Base-by-base conservation (phyloP, 2,329 filamentous ascomycete genomes). In the Aureobasidium leucospermi region DNA sequence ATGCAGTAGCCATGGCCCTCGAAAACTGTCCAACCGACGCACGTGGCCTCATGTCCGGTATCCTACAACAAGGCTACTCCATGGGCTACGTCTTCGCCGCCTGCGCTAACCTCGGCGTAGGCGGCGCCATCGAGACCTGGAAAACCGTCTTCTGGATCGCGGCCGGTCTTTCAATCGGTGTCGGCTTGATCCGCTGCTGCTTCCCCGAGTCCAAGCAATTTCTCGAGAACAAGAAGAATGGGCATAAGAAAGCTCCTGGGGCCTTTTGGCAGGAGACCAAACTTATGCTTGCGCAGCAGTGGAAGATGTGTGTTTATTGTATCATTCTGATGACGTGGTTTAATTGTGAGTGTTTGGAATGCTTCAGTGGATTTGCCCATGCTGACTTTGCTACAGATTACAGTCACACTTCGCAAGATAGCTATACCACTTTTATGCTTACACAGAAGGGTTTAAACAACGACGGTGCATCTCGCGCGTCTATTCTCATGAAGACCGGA, bases 1-100 rank as follows among this genome's bases (percentile, higher is more conserved):
- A 90, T 67, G 87, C 87, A 38, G 86, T 89, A 46, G 86, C 87
- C 51, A 91, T 89, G 83, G 87, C 87, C 0, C 77, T 91, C 8
- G 88, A 91, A 69, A 88, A 90, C 67, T 82, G 85, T 61, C 87
- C 87, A 1, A 46, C 49, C 23, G 83, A 88, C 60, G 85, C 88
- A 7, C 81, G 89, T 70, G 90, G 90, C 65, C 77, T 94, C 39
- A 89, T 94, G 82, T 89, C 86, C 13, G 90, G 89, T 58, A 88
- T 94, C 53, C 75, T 93, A 16, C 90, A 94, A 67, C 88, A 91
- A 71, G 90, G 89, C 2, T 92, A 91, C 70, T 87, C 87, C 0
- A 81, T 91, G 63, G 89, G 89, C 34, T 93, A 93, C 68, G 84
- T 94, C 42, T 79, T 90, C 63, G 89, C 89, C 6, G 88, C 88